A percentile compares a stretch with the other conserved stretches of the same genome.
Conservation (phyloP, 73 alveolate genomes). For the Effrenium voratum region DNA sequence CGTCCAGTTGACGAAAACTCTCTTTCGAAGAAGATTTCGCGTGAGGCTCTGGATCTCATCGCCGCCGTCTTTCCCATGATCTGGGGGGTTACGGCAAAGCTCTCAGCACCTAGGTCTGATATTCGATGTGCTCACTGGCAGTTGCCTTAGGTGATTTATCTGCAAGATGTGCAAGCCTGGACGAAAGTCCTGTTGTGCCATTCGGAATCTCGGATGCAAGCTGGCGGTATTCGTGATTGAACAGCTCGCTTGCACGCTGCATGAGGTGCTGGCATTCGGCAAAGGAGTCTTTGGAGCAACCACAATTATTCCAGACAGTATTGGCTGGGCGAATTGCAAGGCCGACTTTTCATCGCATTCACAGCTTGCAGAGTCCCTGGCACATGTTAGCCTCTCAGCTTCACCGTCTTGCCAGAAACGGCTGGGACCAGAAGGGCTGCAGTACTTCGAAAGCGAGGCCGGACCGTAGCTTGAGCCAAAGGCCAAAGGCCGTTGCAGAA, state of each 20-base stretch:
- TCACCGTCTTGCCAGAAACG: not conserved
- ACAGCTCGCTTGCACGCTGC: not conserved
- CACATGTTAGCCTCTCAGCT: not conserved
- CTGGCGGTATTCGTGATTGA: too few relatives aligned
- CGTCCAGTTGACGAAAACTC: too few relatives aligned
- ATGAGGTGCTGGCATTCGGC: slow-evolving; percentile 66
- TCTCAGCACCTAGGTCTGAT: not conserved
- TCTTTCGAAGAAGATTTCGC: too few relatives aligned
- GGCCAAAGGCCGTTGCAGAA: not conserved
- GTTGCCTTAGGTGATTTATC: slow-evolving; percentile 16
- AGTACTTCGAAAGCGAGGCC: slow-evolving; percentile 43
- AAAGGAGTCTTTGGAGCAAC: slow-evolving; percentile 63
- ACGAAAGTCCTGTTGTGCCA: slow-evolving; percentile 88
- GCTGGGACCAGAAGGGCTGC: slow-evolving; percentile 18
- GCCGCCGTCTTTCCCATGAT: not conserved
- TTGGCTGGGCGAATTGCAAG: slow-evolving; percentile 86
- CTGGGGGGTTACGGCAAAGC: not conserved
- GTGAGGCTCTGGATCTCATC: too few relatives aligned
- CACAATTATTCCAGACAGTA: slow-evolving; percentile 80
- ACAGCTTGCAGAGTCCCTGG: too few relatives aligned
- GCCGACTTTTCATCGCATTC: too few relatives aligned
- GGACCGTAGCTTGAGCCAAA: not conserved
- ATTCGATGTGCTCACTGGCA: too few relatives aligned
- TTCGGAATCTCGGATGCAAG: slow-evolving; percentile 24
- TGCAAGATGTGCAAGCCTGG: slow-evolving; percentile 78